phyloP scores from a whole-genome alignment of 352 stramenopile genomes.

The Sclerospora graminicola region DNA sequence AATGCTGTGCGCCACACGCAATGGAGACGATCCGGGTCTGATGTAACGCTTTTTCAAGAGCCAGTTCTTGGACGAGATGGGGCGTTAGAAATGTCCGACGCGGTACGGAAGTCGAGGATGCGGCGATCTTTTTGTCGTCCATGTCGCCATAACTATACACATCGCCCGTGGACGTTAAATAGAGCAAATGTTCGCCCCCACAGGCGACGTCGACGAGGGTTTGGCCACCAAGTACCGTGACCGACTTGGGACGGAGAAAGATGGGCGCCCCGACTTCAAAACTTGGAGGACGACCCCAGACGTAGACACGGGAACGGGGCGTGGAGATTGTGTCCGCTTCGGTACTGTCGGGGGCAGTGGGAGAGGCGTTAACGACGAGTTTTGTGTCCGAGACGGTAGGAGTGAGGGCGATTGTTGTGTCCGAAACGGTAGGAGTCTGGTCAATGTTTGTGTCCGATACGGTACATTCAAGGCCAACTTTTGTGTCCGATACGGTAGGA shows the following conservation, averaged over 20 bases:
- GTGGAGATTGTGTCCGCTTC: constrained; percentile 6
- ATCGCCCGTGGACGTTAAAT: constrained; percentile 61
- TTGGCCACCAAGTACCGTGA: constrained; percentile 42
- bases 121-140: constrained; percentile 41
- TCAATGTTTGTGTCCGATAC: no score
- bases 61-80: constrained; percentile 67
- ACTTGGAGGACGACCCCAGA: constrained; percentile 61
- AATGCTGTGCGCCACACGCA: constrained; percentile 68
- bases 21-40: constrained; percentile 47
- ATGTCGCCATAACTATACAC: constrained; percentile 71
- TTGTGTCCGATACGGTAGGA: no score
- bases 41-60: constrained; percentile 70
- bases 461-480: no score
- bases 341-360: no score
- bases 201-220: constrained; percentile 65
- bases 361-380: no score
- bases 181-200: constrained; percentile 66
- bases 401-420: no score
- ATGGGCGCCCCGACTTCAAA: constrained; percentile 38
- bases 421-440: no score
- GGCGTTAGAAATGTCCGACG: constrained; percentile 35
- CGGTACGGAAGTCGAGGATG: not conserved
- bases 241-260: constrained; percentile 54
- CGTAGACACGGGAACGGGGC: constrained; percentile 35
- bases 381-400: no score